Base-by-base conservation (phyloP, 1,284 basidiomycete species). In the Amylostereum areolatum region DNA sequence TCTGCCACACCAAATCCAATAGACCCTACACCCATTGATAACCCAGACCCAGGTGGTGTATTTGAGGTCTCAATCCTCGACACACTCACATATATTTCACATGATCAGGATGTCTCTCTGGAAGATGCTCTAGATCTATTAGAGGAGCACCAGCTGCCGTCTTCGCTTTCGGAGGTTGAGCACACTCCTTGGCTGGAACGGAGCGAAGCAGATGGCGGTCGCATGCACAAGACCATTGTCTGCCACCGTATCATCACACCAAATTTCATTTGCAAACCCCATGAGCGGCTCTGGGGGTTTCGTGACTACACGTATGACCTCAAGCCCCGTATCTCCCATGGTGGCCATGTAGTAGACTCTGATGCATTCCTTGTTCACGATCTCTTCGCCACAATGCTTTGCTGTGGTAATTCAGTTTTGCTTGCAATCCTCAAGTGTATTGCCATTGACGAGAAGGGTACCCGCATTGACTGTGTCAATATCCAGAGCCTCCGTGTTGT, bases 281-380 rank as follows among this genome's bases (percentile, higher is more conserved):
- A 55, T 28, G 54, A 55, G 31, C 48, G 54, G n/a, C 18, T 53
- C n/a, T 45, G 43, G 8, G 48, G 52, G 34, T 52, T 55, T 5
- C 52, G 49, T 2, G 45, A n/a, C n/a, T n/a, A n/a, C n/a, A n/a
- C n/a, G n/a, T n/a, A n/a, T n/a, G n/a, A n/a, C n/a, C n/a, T n/a
- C n/a, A n/a, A n/a, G n/a, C n/a, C n/a, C n/a, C n/a, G n/a, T n/a
- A n/a, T n/a, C n/a, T n/a, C n/a, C n/a, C n/a, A n/a, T n/a, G n/a
- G n/a, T n/a, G n/a, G n/a, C n/a, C n/a, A n/a, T n/a, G n/a, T n/a
- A n/a, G n/a, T n/a, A n/a, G 34, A 35, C 34, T n/a, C 34, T 35
- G 34, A 35, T n/a, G n/a, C 34, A 35, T 35, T 35, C n/a, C 9
- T 35, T 35, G 34, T 35, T n/a, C 9, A n/a, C 9, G 34, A 35